These are phyloP conservation scores for Chrysoporthe cubensis DNA, from an alignment of 2,329 filamentous ascomycete species.

Conservation along the genomic window DNA sequence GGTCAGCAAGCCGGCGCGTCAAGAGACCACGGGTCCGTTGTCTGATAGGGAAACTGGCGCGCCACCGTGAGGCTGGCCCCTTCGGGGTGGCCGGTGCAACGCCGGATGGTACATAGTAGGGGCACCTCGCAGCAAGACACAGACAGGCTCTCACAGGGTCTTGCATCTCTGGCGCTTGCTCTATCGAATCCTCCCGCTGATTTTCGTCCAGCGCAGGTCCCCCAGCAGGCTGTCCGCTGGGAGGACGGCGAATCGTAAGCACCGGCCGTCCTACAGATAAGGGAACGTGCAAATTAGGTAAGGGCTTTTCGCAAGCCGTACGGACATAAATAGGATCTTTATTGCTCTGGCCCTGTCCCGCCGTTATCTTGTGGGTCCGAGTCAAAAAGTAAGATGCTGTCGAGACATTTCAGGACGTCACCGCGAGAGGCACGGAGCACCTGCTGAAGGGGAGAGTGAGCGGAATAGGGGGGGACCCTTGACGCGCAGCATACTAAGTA, in stretches of 20 bases:
- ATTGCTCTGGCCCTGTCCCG: no score
- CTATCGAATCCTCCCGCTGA: slow-evolving; percentile 3
- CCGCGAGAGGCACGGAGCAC: no score
- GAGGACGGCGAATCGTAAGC: background rate
- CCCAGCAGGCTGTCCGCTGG: background rate
- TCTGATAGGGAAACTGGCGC: slow-evolving; percentile 13
- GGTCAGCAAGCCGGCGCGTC: slow-evolving; percentile 10
- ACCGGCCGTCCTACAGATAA: background rate
- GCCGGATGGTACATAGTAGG: background rate
- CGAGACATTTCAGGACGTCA: no score
- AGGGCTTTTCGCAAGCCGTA: background rate
- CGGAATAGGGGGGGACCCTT: no score
- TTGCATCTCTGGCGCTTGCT: background rate
- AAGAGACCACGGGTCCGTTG: slow-evolving; percentile 1
- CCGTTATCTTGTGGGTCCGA: no score
- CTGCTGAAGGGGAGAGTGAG: no score
- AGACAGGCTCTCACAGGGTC: background rate
- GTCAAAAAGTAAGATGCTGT: no score
- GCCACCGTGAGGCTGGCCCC: slow-evolving; percentile 6
- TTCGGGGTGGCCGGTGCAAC: slow-evolving; percentile 2
- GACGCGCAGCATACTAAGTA: no score
- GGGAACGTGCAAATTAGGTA: background rate
- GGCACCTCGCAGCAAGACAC: background rate
- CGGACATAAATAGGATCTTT: no score
- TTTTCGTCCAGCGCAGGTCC: background rate